Evolutionary conservation across 176 grass and related monocot species (phyloP), one percentile per base, ranked within the genome.

Genomic region (Eremochloa ophiuroides): DNA sequence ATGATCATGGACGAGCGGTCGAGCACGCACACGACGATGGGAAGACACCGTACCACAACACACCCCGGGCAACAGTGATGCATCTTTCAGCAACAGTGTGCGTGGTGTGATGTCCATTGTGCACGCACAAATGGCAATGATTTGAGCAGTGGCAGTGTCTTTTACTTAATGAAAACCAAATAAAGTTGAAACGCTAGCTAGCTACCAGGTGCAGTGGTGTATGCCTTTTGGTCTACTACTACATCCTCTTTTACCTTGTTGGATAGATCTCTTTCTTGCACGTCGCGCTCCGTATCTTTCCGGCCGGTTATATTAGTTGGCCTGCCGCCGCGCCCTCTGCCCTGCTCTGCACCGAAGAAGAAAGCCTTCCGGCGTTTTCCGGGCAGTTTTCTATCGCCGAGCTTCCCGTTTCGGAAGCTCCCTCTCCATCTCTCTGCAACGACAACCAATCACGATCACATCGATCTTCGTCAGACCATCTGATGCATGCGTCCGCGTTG

Each of bases 341-440:
- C 17, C 46, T 14, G 16, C 47, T 3, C 16, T 76, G 26, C 40
- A n/a, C 83, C 50, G 6, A 50, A 71, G 65, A 14, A 58, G 74
- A 77, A 85, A 50, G 65, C 65, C 6, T 0, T 1, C 5, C 18
- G 17, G n/a, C 44, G 25, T 33, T 86, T 63, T 26, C 25, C 8
- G 1, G 10, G 2, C 31, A 56, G 40, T 80, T 70, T 85, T 80
- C 59, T 42, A 56, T 17, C 17, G 67, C 27, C 17, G 38, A 55
- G 43, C 58, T 74, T 80, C 69, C 68, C 34, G 58, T 86, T 86
- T 74, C 59, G 40, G 58, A 86, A 73, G 58, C 60, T 66, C 20
- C 2, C 0, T 37, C 0, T n/a, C n/a, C n/a, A 23, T 23, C 51
- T 8, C 22, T 20, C 23, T 56, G 50, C 20, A n/a, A 6, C 20